These are phyloP conservation scores for Trichoderma asperellum DNA, from an alignment of 2,329 filamentous ascomycete species.

Conservation along the genomic window DNA sequence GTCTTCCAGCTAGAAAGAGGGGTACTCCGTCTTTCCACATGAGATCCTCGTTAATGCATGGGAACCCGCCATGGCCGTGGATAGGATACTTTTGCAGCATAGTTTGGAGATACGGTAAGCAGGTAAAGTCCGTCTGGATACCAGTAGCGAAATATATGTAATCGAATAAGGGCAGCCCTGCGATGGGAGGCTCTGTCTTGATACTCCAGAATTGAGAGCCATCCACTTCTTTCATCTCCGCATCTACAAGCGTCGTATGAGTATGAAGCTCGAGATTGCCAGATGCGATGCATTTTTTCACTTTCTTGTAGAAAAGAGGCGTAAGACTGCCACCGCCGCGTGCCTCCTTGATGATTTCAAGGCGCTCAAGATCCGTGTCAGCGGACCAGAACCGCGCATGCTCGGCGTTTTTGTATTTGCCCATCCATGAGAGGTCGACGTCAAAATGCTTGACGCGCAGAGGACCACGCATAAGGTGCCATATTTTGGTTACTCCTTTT, in stretches of 20 bases:
- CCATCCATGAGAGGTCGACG: slow-evolving; percentile 76
- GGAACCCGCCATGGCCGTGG: slow-evolving; percentile 65
- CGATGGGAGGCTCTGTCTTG: slow-evolving; percentile 56
- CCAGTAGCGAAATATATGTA: slow-evolving; percentile 80
- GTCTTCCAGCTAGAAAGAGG: slow-evolving; percentile 69
- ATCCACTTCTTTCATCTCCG: slow-evolving; percentile 53
- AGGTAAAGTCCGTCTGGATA: slow-evolving; percentile 63
- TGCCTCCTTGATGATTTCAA: slow-evolving; percentile 66
- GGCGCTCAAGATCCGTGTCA: slow-evolving; percentile 70
- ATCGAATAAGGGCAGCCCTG: slow-evolving; percentile 60
- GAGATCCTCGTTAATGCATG: slow-evolving; percentile 74
- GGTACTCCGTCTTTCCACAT: slow-evolving; percentile 76
- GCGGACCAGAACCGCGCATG: slow-evolving; percentile 79
- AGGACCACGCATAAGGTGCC: slow-evolving; percentile 67
- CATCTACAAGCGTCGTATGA: slow-evolving; percentile 58
- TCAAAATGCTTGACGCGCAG: slow-evolving; percentile 75
- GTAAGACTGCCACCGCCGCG: slow-evolving; percentile 79
- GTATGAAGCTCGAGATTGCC: slow-evolving; percentile 60
- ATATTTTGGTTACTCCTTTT: slow-evolving; percentile 68
- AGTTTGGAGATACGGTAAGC: slow-evolving; percentile 63
- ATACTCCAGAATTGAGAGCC: slow-evolving; percentile 46
- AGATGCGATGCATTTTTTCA: slow-evolving; percentile 61
- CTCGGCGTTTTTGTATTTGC: slow-evolving; percentile 78
- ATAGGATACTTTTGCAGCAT: slow-evolving; percentile 66
- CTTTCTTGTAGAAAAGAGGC: slow-evolving; percentile 66